Conservation (phyloP, 1,139 yeast species). For the Meyerozyma smithsonii region DNA sequence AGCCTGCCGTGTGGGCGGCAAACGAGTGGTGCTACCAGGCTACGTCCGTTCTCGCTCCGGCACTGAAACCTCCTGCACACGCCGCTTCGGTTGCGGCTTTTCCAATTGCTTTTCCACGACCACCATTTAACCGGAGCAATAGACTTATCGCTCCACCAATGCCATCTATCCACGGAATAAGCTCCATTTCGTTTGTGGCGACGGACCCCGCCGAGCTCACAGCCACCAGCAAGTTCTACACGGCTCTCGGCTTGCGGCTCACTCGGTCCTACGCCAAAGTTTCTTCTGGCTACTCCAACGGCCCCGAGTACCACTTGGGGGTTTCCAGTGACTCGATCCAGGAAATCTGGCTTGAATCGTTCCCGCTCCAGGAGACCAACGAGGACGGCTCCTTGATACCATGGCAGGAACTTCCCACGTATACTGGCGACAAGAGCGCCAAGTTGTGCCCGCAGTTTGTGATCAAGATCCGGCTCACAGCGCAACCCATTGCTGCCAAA, state of each 20-base stretch:
- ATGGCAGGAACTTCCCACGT: constrained; percentile 51
- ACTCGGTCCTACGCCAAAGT: constrained; percentile 50
- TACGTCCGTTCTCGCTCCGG: neutral
- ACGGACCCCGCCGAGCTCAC: constrained; percentile 42
- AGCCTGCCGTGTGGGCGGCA: too few species aligned
- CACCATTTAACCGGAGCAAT: neutral
- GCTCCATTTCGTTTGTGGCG: constrained; percentile 58
- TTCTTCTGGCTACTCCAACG: constrained; percentile 34
- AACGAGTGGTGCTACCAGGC: neutral
- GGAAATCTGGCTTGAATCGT: constrained; percentile 69
- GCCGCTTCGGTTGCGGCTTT: constrained; percentile 4
- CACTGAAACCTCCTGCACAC: neutral
- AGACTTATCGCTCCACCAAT: neutral
- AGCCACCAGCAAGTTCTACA: constrained; percentile 49
- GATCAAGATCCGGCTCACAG: constrained; percentile 53
- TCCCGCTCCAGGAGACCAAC: constrained; percentile 53
- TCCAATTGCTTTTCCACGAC: neutral
- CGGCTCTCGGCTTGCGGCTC: constrained; percentile 52
- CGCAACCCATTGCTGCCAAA: constrained; percentile 14
- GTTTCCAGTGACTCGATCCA: constrained; percentile 59
- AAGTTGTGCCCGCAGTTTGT: constrained; percentile 29
- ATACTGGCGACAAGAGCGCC: constrained; percentile 45
- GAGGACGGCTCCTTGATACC: constrained; percentile 48
- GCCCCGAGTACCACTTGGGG: constrained; percentile 39
- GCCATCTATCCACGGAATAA: constrained; percentile 11